Base-by-base conservation (phyloP, 192 early-diverging fungal genomes). In the Coemansia sp. region DNA sequence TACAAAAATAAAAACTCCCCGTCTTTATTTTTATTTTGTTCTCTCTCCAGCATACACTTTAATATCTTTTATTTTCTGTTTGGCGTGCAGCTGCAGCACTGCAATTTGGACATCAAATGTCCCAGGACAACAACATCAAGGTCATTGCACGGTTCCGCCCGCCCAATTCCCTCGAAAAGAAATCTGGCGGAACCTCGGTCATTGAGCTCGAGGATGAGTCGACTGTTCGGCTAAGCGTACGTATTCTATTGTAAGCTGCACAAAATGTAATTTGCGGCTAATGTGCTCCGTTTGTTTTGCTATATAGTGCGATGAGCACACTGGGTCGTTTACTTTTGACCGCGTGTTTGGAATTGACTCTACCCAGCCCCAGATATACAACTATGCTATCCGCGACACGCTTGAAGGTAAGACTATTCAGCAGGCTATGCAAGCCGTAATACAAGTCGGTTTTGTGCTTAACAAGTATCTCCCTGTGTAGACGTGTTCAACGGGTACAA, bases 91-190 rank as follows among this genome's bases (percentile, higher is more conserved):
- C 28, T 31, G 28, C 28, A 31, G 28, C 28, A 31, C 28, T 31
- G 28, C 28, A 31, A 31, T 31, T 31, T 31, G 28, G 28, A 31
- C 28, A 31, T 31, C 6, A 46, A 26, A 88, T 88, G 85, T 86
- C 85, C 74, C 74, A 76, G 65, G 73, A 72, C 74, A 93, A 89
- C 74, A 95, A 93, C 76, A 97, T 98, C 83, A 91, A 91, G 76
- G 97, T 99, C 64, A 91, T 99, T 62, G 95, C 93, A 84, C 90
- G 97, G 55, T 97, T 99, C 82, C 87, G 95, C 55, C 97, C 97
- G 54, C 92, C 95, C 70, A 98, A 98, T 81, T 82, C 87, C 55
- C 74, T 91, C 38, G 97, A 98, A 85, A 88, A 90, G 58, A 87
- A 81, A 52, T 93, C 96, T 70, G 94, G 94, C 62, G 94, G 95